Base-by-base conservation (phyloP, 2,329 filamentous ascomycete species). In the Lecanicillium sp. region DNA sequence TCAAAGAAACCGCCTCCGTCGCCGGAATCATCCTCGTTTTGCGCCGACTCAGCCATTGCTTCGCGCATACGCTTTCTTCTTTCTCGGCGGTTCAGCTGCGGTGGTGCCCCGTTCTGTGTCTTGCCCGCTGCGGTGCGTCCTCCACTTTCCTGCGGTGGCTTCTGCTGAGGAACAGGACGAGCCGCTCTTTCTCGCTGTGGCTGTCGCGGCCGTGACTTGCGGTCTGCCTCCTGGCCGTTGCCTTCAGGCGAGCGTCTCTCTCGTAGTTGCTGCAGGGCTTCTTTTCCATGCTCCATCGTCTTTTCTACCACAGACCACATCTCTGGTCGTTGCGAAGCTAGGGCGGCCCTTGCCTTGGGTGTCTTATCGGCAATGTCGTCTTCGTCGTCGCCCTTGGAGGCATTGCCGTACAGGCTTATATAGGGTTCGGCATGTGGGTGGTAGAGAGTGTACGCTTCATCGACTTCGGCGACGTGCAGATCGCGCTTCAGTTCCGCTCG, bases 381-480 rank as follows among this genome's bases (percentile, higher is more conserved):
- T 30, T 62, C 61, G 13, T 59, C 62, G 3, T 54, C 52, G 14
- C 58, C 58, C 11, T 48, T 44, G 41, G 53, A 46, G 29, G 48
- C 44, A 40, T 49, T 49, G 47, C 72, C 65, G 48, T 80, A 82
- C 13, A 83, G 55, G 49, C 76, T 78, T 46, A 84, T 69, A 59
- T 92, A 92, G 17, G 72, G 66, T 57, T 85, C 78, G 50, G 80
- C 68, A 32, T 84, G 74, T 2, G 86, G 86, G 45, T 77, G 84
- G 58, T 81, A 83, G 38, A 77, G 71, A 2, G 84, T 77, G 54
- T 92, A 92, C 49, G 85, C 79, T 45, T 84, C 66, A 53, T 90
- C 85, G 11, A 89, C 75, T 53, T 88, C 74, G 18, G 78, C 77
- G 17, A 77, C 66, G 54, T 86, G 81, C n/a, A 85, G 64, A 43